Evolutionary conservation across 2,329 filamentous ascomycete genomes (phyloP), one percentile per base, ranked within the genome.

Genomic region (Fusarium sp.): DNA sequence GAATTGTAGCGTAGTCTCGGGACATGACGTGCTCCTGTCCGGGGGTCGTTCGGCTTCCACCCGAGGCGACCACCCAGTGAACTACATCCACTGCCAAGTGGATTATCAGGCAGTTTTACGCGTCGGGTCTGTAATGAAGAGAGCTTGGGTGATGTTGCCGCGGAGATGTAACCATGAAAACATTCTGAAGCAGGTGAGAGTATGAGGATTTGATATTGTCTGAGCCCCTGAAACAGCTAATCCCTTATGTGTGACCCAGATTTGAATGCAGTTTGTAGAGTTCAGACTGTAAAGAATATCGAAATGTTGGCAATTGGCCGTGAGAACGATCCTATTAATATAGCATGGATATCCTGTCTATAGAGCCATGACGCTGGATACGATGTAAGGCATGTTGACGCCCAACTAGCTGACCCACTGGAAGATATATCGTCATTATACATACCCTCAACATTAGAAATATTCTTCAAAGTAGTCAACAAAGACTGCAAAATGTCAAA

Each of bases 1-100:
- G 61, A 64, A 20, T 33, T 30, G 14, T 33, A 33, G 30, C 14
- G 30, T 15, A 10, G 30, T 33, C 30, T 15, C 6, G 9, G 50
- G 46, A 53, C 55, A 68, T 73, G 71, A 69, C 71, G 71, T 73
- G 71, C 71, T 73, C 41, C n/a, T 17, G 30, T 35, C 22, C 50
- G 47, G n/a, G 62, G 62, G 44, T 55, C 40, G 35, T 44, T 71
- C 71, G 71, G 70, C 68, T 61, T 69, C 62, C 68, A 66, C 62
- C 70, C 66, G 60, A 64, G 41, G 52, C 51, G 71, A 71, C 68
- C 63, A 58, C 50, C 68, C 68, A 58, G 55, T 51, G 56, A 71
- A 69, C 53, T 56, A 68, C 50, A 62, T 41, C 56, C 66, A 53
- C 50, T 65, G 41, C 62, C 62, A 62, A 63, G 62, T 61, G 55